Evolutionary conservation across 1,284 basidiomycete species (phyloP).

Genomic region (Puccinia triticina): DNA sequence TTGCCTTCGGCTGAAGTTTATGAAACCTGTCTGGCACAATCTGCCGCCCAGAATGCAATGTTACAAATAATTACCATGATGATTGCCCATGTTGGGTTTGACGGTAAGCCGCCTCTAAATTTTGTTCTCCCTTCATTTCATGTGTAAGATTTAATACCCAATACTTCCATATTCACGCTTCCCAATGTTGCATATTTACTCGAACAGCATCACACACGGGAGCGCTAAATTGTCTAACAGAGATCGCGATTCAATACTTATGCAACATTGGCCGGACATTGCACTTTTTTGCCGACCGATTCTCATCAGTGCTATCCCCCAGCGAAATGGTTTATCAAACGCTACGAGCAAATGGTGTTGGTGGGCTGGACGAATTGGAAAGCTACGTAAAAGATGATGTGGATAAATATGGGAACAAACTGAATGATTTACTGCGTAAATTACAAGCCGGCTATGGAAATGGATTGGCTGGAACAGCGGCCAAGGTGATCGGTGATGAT

Average conservation of each 20-base stretch:
- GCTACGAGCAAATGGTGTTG: constrained; percentile 36
- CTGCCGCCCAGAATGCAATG: constrained; percentile 36
- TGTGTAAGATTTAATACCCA: background rate
- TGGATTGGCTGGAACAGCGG: constrained; percentile 25
- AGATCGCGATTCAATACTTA: constrained; percentile 46
- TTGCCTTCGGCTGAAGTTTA: constrained; percentile 32
- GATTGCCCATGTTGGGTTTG: constrained; percentile 47
- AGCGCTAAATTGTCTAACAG: constrained; percentile 42
- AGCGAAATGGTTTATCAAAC: constrained; percentile 50
- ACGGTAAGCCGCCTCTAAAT: constrained; percentile 26
- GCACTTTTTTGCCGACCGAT: constrained; percentile 44
- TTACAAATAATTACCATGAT: constrained; percentile 37
- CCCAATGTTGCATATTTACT: background rate
- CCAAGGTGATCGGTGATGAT: constrained; percentile 44
- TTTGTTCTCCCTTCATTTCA: constrained; percentile 13
- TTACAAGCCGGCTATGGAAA: constrained; percentile 41
- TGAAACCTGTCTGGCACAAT: constrained; percentile 21
- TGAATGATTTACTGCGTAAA: constrained; percentile 43
- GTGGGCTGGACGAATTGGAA: constrained; percentile 35
- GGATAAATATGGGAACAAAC: constrained; percentile 42
- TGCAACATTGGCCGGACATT: constrained; percentile 44
- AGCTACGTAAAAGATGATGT: constrained; percentile 49
- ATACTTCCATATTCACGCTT: background rate
- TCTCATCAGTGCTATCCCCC: constrained; percentile 32
- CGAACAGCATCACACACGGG: constrained; percentile 29